Evolutionary conservation across 805 yeast species (phyloP), one percentile per base, ranked within the genome.

Genomic region (Candida sakaeoensis): DNA sequence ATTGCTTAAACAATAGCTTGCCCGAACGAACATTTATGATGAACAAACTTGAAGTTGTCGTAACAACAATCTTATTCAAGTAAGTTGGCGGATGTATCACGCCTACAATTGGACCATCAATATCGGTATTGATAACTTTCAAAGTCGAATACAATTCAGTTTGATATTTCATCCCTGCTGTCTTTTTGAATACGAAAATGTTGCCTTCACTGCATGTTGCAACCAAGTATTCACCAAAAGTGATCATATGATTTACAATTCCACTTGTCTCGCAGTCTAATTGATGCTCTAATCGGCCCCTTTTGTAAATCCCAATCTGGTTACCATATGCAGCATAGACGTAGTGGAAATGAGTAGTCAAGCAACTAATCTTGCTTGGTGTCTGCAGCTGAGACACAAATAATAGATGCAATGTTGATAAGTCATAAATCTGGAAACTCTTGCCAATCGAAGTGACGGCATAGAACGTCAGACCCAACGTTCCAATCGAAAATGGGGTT

Each of bases 381-480:
- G 96, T 83, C 57, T 85, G 91, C 15, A 74, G 76, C 48, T 80
- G 85, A 0, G 96, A 86, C 9, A 91, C 95, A 61, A 93, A 91
- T 16, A 91, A 65, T 46, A 91, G 67, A 50, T 86, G 93, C 46
- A 91, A 67, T 5, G 85, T 87, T 23, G 91, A 79, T 52, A 85
- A 96, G 65, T 93, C 99, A 55, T 85, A 93, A 21, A 93, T 87
- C 60, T 91, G 98, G 66, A 93, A 87, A 1, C 91, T 74, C 39
- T 80, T 73, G 2, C 97, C 98, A 16, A 93, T 96, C 33, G 86
- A 80, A 0, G 98, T 91, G 13, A 83, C 95, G 28, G 88, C 78
- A 53, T 90, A 85, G 53, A 85, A 90, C 1, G 95, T 80, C 12
- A 86, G 74, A 38, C 99, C 99, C 43, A 91, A 71, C 2, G 91